A percentile compares a stretch with the other conserved stretches of the same genome.
Conservation (phyloP, 2,329 filamentous ascomycete genomes). For the Colletotrichum sp. region DNA sequence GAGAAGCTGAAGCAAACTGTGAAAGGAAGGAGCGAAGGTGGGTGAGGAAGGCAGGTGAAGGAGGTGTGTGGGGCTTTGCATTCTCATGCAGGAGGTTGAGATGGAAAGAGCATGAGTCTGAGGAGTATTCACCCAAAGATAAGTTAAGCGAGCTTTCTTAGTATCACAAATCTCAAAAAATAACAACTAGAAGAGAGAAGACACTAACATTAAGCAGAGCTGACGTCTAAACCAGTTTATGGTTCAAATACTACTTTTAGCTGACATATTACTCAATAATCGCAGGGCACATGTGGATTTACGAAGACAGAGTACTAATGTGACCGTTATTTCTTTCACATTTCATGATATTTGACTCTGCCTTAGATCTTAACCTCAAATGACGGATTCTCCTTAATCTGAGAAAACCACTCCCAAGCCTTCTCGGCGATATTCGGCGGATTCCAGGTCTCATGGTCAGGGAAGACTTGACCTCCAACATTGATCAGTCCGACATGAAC, state of each 20-base stretch:
- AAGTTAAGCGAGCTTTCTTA: background rate
- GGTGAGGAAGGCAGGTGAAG: background rate
- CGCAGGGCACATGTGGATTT: background rate
- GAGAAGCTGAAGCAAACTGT: background rate
- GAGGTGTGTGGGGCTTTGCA: background rate
- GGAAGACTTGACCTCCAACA: slow-evolving; percentile 46
- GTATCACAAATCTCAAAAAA: too few relatives aligned
- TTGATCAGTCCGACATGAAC: slow-evolving; percentile 53
- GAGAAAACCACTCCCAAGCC: slow-evolving; percentile 48
- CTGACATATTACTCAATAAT: background rate
- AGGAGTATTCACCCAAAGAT: background rate
- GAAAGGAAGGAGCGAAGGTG: background rate
- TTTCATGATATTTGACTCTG: background rate
- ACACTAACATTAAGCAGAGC: background rate
- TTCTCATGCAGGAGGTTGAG: background rate
- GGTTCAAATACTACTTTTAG: background rate
- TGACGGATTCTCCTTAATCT: slow-evolving; percentile 36
- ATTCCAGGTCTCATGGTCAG: slow-evolving; percentile 18
- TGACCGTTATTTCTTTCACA: too few relatives aligned
- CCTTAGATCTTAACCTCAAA: slow-evolving; percentile 36
- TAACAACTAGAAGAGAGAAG: too few relatives aligned
- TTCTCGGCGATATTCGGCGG: slow-evolving; percentile 42
- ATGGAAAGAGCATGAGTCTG: background rate
- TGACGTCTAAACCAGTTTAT: background rate
- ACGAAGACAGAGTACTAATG: too few relatives aligned